Percentiles rank a stretch among this genome's conserved stretches.
Evolutionary conservation across 148 eudicot genomes (phyloP).

Genomic region (Spergularia marina): DNA sequence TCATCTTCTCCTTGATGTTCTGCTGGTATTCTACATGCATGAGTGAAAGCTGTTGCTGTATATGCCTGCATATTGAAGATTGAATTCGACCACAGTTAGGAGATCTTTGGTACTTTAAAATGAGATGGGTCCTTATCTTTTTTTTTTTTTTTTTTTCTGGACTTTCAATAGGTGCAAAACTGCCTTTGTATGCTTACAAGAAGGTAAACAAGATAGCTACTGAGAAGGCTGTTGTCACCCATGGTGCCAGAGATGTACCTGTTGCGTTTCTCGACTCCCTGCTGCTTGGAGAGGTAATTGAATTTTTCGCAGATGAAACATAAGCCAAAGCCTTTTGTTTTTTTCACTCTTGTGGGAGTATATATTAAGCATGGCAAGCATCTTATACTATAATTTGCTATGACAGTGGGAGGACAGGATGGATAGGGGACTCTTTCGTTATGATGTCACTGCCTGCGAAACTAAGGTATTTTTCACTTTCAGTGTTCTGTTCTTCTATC

Average conservation of each 20-base stretch:
- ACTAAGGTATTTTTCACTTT: constrained; percentile 62
- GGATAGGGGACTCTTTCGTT: constrained; percentile 91
- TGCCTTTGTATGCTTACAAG: constrained; percentile 75
- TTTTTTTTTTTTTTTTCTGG: background rate
- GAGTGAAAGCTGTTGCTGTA: background rate
- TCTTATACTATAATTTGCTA: constrained; percentile 10
- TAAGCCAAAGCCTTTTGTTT: background rate
- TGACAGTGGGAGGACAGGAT: constrained; percentile 91
- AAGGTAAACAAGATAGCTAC: constrained; percentile 37
- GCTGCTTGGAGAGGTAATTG: constrained; percentile 83
- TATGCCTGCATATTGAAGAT: background rate
- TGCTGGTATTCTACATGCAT: background rate
- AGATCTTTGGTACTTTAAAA: constrained; percentile 4
- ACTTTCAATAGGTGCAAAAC: constrained; percentile 50
- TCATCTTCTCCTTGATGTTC: background rate
- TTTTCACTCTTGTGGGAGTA: background rate
- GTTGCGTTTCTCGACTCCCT: constrained; percentile 88
- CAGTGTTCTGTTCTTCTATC: background rate
- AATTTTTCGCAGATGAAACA: background rate
- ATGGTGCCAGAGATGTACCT: constrained; percentile 54
- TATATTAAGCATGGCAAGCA: background rate
- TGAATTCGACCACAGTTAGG: background rate
- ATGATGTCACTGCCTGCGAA: constrained; percentile 96
- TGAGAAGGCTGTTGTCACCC: constrained; percentile 36
- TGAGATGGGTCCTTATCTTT: background rate